Evolutionary conservation across 768 basidiomycete genomes (phyloP), one percentile per base, ranked within the genome.

Genomic region (Asterophora parasitica): DNA sequence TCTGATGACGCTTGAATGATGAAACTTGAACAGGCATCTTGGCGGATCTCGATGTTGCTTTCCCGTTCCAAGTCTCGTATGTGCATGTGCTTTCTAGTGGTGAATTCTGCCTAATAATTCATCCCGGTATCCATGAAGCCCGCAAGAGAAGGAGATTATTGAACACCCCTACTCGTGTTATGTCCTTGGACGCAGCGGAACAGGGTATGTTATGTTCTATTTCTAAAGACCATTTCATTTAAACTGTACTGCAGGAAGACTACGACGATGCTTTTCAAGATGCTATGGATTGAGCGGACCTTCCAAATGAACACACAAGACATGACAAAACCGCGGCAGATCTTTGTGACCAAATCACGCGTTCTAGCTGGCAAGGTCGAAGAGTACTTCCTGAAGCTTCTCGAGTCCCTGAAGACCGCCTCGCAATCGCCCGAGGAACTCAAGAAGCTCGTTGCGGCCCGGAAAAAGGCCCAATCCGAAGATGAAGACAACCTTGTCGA

Each of bases 251-350:
- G 11, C 53, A 85, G 85, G 0, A 87, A 87, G 72, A 88, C 83
- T 0, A 88, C 86, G 0, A 82, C 84, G 0, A 85, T 88, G 75
- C 66, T 88, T 1, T 84, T 82, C 68, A 87, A 85, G 60, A 87
- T 88, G 76, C 69, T 87, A 1, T 74, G 77, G 1, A 77, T 85
- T 6, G 81, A 88, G 53, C 65, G 75, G n/a, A 70, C 76, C 2
- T 82, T 74, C 64, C 61, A 75, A 32, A 50, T 68, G 19, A 61
- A 65, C 17, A 61, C 60, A 8, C 65, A 60, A 13, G 51, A 61
- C 2, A 60, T 69, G 32, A 58, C 65, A 0, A 79, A 75, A 55
- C 80, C 82, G 3, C 73, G 83, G 10, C 86, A 88, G 55, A 60
- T 88, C 10, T 88, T 88, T 50, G 77, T 88, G 2, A 88, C 86